phyloP scores from a whole-genome alignment of 2,329 filamentous ascomycete species.

The Cladorrhinum sp. region DNA sequence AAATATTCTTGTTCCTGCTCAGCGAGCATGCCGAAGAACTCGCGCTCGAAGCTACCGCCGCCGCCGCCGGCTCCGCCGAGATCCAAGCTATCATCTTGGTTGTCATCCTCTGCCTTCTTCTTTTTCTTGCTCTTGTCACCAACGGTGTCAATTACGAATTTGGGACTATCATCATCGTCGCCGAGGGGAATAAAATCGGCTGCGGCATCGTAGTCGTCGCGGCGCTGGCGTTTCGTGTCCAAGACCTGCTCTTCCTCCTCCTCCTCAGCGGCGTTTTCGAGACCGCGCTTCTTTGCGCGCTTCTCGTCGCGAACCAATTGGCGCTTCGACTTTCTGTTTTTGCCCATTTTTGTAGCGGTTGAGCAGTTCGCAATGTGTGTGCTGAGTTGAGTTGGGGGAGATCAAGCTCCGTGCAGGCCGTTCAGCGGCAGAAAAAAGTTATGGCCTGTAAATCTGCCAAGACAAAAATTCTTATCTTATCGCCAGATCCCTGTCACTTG shows the following conservation, averaged over 20 bases:
- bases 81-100: background rate
- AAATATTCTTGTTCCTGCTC: slow-evolving; percentile 97
- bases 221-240: slow-evolving; percentile 29
- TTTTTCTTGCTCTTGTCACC: background rate
- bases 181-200: slow-evolving; percentile 28
- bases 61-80: slow-evolving; percentile 4
- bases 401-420: background rate
- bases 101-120: background rate
- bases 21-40: slow-evolving; percentile 91
- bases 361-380: background rate
- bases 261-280: slow-evolving; percentile 25
- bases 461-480: slow-evolving; percentile 6
- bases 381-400: background rate
- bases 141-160: background rate
- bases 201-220: slow-evolving; percentile 12
- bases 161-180: slow-evolving; percentile 19
- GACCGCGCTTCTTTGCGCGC: slow-evolving; percentile 34
- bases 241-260: slow-evolving; percentile 23
- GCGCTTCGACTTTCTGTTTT: slow-evolving; percentile 36
- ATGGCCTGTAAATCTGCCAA: background rate
- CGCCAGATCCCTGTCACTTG: too few relatives aligned
- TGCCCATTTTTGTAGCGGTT: slow-evolving; percentile 30
- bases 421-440: slow-evolving; percentile 8
- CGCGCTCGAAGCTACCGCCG: slow-evolving; percentile 48
- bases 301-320: slow-evolving; percentile 38